These are phyloP conservation scores for Penicillium brevicompactum DNA, from an alignment of 2,329 filamentous ascomycete genomes.

Conservation along the genomic window DNA sequence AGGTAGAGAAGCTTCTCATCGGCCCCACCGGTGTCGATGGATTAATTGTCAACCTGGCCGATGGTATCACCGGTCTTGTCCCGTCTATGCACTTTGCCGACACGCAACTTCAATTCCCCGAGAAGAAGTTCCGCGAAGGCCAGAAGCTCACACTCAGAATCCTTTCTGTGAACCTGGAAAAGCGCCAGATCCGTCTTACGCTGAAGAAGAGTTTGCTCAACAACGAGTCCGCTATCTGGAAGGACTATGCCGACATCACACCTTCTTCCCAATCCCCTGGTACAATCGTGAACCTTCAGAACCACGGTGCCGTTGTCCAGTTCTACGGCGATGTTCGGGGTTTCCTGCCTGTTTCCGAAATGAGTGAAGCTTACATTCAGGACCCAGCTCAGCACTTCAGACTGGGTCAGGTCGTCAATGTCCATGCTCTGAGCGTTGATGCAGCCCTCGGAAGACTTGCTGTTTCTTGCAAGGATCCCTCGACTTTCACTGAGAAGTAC, in stretches of 20 bases:
- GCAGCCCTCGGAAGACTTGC: conserved; percentile 70
- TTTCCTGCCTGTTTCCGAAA: conserved; percentile 90
- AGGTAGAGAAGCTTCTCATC: conserved; percentile 80
- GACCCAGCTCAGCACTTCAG: conserved; percentile 89
- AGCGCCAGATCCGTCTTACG: conserved; percentile 80
- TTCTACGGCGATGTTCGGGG: conserved; percentile 85
- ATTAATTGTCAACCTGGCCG: conserved; percentile 78
- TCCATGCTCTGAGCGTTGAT: conserved; percentile 82
- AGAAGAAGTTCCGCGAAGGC: conserved; percentile 92
- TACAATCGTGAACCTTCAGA: conserved; percentile 79
- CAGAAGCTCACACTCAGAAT: conserved; percentile 83
- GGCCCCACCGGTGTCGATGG: conserved; percentile 77
- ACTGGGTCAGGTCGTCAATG: conserved; percentile 84
- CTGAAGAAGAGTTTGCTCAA: conserved; percentile 94
- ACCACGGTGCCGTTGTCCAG: conserved; percentile 81
- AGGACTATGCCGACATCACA: conserved; percentile 71
- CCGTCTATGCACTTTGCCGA: conserved; percentile 88
- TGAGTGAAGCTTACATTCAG: conserved; percentile 95
- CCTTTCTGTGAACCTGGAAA: conserved; percentile 73
- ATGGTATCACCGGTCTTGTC: conserved; percentile 87
- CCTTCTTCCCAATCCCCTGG: conserved; percentile 79
- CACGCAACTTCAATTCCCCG: conserved; percentile 82
- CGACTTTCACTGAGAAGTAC: conserved; percentile 76
- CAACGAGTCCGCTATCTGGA: conserved; percentile 78
- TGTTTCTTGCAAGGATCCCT: conserved; percentile 90